Evolutionary conservation across 129 eudicot species (phyloP), one percentile per base, ranked within the genome.

Genomic region (Solidago caesia): DNA sequence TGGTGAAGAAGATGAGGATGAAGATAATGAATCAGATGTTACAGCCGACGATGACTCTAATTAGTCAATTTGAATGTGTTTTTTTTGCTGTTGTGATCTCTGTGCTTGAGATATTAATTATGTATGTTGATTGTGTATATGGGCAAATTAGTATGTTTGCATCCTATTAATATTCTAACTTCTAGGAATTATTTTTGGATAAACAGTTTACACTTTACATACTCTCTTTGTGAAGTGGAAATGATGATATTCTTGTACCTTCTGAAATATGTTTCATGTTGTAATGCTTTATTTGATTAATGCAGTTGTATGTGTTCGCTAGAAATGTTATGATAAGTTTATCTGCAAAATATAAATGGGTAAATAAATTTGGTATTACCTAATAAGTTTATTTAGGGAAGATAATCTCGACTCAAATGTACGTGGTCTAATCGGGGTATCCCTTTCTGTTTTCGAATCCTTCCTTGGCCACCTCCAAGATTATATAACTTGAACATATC

Each of bases 11-110:
- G 83, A 77, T 11, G 88, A 79, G 0, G 77, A 71, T 9, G 86
- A 74, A 29, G 87, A 73, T 4, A 88, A 70, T 13, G 83, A 56
- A 33, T 81, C 91, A 4, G 91, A 85, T 29, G 85, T 83, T 51
- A 85, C 92, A 16, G 86, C 96, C 43, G 96, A 84, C 44, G 96
- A 87, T 55, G 89, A 88, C 39, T 84, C 84, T 42, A 88, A 82
- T 42, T 53, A 71, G 41, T 77, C 45, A 25, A 39, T 51, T 45
- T 75, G 73, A 71, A 52, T 78, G 39, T 59, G 82, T 8, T 59
- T 70, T 59, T 21, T 70, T 70, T 70, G 58, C 15, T 56, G 68
- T 6, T 67, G 61, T 16, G 63, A 74, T 52, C 44, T 75, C 52
- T 53, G 46, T 55, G 48, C 45, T 63, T 74, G 71, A 64, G 6